Conservation (phyloP, 2,329 filamentous ascomycete species). For the Chlorencoelia australis region DNA sequence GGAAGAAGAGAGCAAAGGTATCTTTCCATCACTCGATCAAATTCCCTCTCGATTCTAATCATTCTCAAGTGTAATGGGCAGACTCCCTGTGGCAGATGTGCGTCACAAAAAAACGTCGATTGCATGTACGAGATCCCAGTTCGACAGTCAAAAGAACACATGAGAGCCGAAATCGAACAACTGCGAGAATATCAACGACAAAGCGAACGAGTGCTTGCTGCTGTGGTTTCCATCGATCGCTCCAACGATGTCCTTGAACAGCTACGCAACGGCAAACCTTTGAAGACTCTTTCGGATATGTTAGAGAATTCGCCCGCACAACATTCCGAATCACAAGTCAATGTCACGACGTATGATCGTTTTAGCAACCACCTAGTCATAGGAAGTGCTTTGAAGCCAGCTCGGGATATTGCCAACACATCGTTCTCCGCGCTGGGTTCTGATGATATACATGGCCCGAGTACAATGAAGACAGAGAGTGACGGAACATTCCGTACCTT, state of each 20-base stretch:
- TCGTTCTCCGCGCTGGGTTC: slow-evolving; percentile 38
- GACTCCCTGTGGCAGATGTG: slow-evolving; percentile 40
- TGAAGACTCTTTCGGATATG: slow-evolving; percentile 48
- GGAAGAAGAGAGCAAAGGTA: slow-evolving; percentile 26
- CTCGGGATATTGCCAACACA: slow-evolving; percentile 36
- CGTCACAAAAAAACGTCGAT: slow-evolving; percentile 40
- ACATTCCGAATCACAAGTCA: slow-evolving; percentile 21
- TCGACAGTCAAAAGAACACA: slow-evolving; percentile 52
- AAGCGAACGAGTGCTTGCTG: slow-evolving; percentile 45
- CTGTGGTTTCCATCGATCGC: slow-evolving; percentile 31
- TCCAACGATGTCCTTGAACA: slow-evolving; percentile 40
- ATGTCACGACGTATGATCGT: slow-evolving; percentile 19
- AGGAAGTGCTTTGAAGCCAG: slow-evolving; percentile 17
- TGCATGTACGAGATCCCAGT: slow-evolving; percentile 54
- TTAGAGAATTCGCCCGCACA: slow-evolving; percentile 30
- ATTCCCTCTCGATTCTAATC: background rate
- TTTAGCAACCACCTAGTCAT: slow-evolving; percentile 30
- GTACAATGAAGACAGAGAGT: slow-evolving; percentile 11
- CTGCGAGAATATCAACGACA: slow-evolving; percentile 44
- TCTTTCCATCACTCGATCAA: background rate
- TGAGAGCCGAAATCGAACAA: slow-evolving; percentile 48
- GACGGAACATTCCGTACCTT: background rate
- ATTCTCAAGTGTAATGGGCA: slow-evolving; percentile 45
- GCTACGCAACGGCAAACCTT: slow-evolving; percentile 42
- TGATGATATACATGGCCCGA: slow-evolving; percentile 29